phyloP scores from a whole-genome alignment of 2,329 filamentous ascomycete species.

The Sclerotinia nivalis region DNA sequence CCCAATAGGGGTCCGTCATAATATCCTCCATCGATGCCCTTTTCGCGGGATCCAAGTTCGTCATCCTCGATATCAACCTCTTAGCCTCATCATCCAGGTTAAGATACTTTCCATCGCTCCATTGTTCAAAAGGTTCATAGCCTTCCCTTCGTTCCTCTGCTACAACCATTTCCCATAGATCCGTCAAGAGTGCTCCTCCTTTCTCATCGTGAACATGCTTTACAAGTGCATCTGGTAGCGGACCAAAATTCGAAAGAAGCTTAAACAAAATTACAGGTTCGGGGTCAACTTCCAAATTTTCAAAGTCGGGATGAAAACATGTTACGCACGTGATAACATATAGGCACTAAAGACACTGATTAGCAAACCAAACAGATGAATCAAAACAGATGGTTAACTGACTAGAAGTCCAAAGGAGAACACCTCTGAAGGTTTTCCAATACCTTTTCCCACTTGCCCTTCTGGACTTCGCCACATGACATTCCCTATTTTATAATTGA shows the following conservation, averaged over 20 bases:
- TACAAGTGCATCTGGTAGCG: conserved; percentile 37
- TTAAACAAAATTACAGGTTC: conserved; percentile 38
- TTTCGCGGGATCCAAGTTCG: conserved; percentile 39
- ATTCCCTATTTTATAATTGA: conserved; percentile 27
- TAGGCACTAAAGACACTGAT: conserved; percentile 28
- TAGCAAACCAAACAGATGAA: conserved; percentile 14
- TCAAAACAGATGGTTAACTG: conserved; percentile 15
- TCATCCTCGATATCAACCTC: conserved; percentile 40
- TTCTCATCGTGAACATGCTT: conserved; percentile 35
- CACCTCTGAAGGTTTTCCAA: conserved; percentile 31
- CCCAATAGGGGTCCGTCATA: conserved; percentile 25
- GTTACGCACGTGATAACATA: conserved; percentile 36
- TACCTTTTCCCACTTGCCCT: conserved; percentile 26
- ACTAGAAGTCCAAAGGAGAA: conserved; percentile 29
- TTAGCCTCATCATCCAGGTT: conserved; percentile 39
- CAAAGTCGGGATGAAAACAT: conserved; percentile 36
- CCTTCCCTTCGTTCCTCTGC: neutral
- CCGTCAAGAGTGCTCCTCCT: conserved; percentile 32
- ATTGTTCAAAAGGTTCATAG: conserved; percentile 32
- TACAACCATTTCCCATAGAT: conserved; percentile 14
- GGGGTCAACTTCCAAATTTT: conserved; percentile 32
- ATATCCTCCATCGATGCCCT: conserved; percentile 31
- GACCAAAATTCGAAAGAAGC: conserved; percentile 39
- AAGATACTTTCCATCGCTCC: conserved; percentile 38
- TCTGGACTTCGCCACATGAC: conserved; percentile 30